Conservation (phyloP, 2,329 filamentous ascomycete genomes). For the Beauveria australis region DNA sequence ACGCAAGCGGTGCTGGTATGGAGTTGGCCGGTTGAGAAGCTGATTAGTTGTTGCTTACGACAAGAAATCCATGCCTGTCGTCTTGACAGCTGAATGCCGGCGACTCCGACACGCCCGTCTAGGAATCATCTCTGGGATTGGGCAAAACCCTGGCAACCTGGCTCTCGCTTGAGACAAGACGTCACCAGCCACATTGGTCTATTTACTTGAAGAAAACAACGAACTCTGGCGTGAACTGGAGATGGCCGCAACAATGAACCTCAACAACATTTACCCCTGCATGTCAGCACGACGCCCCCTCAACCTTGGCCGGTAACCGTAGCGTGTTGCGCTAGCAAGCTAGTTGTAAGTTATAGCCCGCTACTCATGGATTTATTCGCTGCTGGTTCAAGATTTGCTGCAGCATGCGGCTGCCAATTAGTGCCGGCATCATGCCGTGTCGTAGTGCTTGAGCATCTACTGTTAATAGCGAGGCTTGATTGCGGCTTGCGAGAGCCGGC, state of each 20-base stretch:
- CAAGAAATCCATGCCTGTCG: neutral
- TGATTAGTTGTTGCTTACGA: neutral
- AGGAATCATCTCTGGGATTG: neutral
- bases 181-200: neutral
- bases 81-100: neutral
- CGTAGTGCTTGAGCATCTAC: no score
- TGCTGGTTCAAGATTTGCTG: neutral
- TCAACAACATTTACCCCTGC: neutral
- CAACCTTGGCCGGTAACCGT: neutral
- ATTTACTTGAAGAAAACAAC: neutral
- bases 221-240: neutral
- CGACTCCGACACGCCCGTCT: neutral
- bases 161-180: neutral
- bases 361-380: neutral
- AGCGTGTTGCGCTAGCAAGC: neutral
- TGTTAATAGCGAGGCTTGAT: neutral
- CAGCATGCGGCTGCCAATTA: no score
- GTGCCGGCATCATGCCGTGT: neutral
- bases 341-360: no score
- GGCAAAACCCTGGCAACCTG: neutral
- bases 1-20: neutral
- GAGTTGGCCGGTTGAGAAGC: neutral
- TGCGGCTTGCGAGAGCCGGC: neutral
- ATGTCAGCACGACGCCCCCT: neutral
- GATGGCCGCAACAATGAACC: neutral